Evolutionary conservation across 2,329 filamentous ascomycete genomes (phyloP).

Genomic region (Sphaerostilbella broomeana): DNA sequence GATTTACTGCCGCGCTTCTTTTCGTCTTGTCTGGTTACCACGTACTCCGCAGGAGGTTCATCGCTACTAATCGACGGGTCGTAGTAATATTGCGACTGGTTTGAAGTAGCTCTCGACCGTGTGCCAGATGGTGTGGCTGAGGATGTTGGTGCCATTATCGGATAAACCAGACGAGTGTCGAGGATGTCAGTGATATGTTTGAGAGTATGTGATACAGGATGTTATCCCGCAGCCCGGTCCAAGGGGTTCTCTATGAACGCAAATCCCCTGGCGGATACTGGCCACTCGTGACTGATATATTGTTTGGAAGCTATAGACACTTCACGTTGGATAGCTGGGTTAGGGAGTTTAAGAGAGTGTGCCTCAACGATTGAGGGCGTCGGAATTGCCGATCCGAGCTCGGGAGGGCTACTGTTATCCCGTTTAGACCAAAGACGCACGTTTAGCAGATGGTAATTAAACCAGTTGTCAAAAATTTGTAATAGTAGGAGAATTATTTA

Average conservation of each 20-base stretch:
- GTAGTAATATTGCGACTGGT: constrained; percentile 19
- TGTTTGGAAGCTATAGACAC: neutral
- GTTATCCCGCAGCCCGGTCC: constrained; percentile 6
- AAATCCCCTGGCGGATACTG: constrained; percentile 2
- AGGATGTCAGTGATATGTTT: too few relatives aligned
- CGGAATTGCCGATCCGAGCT: constrained; percentile 7
- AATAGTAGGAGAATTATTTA: neutral
- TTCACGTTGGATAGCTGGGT: too few relatives aligned
- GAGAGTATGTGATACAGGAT: too few relatives aligned
- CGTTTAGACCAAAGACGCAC: neutral
- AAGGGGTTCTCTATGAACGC: neutral
- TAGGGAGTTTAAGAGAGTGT: neutral
- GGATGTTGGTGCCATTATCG: constrained; percentile 5
- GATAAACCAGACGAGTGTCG: too few relatives aligned
- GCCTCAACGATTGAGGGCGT: too few relatives aligned
- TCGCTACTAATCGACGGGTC: constrained; percentile 18
- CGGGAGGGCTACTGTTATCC: neutral
- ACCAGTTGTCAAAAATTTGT: neutral
- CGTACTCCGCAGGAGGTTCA: constrained; percentile 14
- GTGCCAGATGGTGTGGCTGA: neutral
- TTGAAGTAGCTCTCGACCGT: constrained; percentile 12
- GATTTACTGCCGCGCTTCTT: constrained; percentile 25
- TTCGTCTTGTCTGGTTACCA: constrained; percentile 6
- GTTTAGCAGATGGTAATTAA: neutral
- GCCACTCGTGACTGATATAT: constrained; percentile 1